phyloP scores from a whole-genome alignment of 345 rosid genomes.

The Erysimum cheiranthoides region DNA sequence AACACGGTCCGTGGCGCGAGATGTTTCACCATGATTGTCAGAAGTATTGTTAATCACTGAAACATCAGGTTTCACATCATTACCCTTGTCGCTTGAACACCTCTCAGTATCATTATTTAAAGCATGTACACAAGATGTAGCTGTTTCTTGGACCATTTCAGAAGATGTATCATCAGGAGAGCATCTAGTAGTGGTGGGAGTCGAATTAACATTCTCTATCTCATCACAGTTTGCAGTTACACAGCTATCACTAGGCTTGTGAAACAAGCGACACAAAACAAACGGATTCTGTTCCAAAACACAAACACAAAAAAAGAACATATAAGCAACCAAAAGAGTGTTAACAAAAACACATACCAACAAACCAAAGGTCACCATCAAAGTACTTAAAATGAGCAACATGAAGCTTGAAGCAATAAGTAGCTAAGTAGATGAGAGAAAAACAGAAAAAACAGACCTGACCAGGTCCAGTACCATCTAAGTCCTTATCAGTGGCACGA shows the following conservation, averaged over 20 bases:
- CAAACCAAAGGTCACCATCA: background rate
- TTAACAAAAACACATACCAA: background rate
- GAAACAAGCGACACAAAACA: slow-evolving; percentile 86
- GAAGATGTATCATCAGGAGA: slow-evolving; percentile 71
- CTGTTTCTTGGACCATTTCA: slow-evolving; percentile 66
- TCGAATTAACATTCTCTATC: slow-evolving; percentile 55
- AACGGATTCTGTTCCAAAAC: slow-evolving; percentile 60
- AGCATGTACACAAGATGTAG: slow-evolving; percentile 41
- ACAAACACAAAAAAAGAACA: too few species aligned
- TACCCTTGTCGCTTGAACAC: slow-evolving; percentile 48
- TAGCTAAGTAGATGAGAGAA: background rate
- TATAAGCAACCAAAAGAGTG: background rate
- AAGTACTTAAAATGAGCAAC: background rate
- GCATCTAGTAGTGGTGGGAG: slow-evolving; percentile 60
- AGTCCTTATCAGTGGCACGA: slow-evolving; percentile 73
- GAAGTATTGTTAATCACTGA: slow-evolving; percentile 48
- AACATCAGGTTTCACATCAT: slow-evolving; percentile 45
- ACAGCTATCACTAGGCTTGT: slow-evolving; percentile 64
- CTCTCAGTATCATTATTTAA: slow-evolving; percentile 41
- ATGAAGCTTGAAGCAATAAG: slow-evolving; percentile 10
- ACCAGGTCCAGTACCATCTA: slow-evolving; percentile 80
- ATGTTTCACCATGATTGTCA: slow-evolving; percentile 55
- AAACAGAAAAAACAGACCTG: slow-evolving; percentile 53
- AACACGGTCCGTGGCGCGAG: slow-evolving; percentile 59
- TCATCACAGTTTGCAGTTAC: slow-evolving; percentile 56